phyloP scores from a whole-genome alignment of 768 basidiomycete species.

The Auricularia sp. region DNA sequence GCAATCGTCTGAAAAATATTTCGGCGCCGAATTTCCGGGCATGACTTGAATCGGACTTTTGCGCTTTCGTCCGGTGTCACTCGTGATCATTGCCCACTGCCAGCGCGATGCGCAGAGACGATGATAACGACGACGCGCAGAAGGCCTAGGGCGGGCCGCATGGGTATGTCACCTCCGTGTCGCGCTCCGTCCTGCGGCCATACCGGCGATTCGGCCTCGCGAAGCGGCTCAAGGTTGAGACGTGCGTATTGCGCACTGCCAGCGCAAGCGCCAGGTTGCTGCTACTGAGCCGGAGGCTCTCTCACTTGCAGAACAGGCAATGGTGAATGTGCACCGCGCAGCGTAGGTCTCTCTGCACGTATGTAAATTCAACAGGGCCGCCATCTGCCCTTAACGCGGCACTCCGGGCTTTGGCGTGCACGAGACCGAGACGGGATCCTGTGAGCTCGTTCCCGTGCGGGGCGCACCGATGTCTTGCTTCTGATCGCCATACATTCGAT shows the following conservation, averaged over 20 bases:
- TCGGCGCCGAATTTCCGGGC: no score
- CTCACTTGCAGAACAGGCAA: constrained; percentile 64
- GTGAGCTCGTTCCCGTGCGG: constrained; percentile 27
- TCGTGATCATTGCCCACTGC: background rate
- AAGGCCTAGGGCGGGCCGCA: background rate
- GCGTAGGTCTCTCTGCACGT: constrained; percentile 84
- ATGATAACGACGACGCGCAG: background rate
- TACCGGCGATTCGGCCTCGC: background rate
- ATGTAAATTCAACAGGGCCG: constrained; percentile 88
- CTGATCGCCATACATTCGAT: background rate
- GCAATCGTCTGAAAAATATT: no score
- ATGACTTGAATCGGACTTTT: no score
- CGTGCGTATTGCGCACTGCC: no score
- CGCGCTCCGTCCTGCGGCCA: background rate
- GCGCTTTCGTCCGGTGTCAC: no score
- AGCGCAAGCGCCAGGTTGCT: no score
- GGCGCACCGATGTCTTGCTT: no score
- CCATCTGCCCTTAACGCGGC: constrained; percentile 79
- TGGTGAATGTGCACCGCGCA: constrained; percentile 80
- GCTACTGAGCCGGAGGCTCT: no score
- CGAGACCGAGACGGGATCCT: constrained; percentile 81
- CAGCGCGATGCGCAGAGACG: no score
- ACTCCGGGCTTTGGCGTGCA: constrained; percentile 83
- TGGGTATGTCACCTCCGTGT: background rate
- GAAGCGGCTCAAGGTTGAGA: no score